Base-by-base conservation (phyloP, 257 asterid genomes). In the Sherardia arvensis region DNA sequence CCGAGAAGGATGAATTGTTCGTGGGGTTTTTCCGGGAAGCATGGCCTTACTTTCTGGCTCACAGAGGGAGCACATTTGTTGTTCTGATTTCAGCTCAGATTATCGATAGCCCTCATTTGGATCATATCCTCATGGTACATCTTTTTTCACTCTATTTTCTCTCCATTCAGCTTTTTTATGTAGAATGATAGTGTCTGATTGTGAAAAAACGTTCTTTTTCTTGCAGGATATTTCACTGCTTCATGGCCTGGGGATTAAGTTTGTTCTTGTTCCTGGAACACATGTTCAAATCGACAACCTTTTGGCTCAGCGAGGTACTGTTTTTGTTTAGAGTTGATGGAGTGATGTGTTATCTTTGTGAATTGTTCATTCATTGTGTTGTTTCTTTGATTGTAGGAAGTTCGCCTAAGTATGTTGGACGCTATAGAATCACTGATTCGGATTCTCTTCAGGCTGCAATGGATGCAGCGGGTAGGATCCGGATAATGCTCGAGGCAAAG, bases 241-340 rank as follows among this genome's bases (percentile, higher is more conserved):
- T 72, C 99, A 84, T 78, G 96, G 94, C 30, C 75, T 90, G 62
- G 99, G 99, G 70, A 85, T 93, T 82, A 93, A 87, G 67, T 87
- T 93, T 77, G 96, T 93, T 76, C 89, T 93, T 58, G 97, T 93
- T 60, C 96, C 96, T 0, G 99, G 99, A 63, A 84, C 97, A 11
- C 99, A 87, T 68, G 97, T 85, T 30, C 97, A 85, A 79, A 90
- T 93, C 49, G 96, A 93, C 75, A 67, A 76, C 78, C 91, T 87
- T 77, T 71, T 93, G 61, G 75, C 76, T 68, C 92, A 85, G 74
- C 83, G 87, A 68, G 94, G 99, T 93, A 45, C 7, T 27, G 21
- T 43, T 6, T 30, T 30, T 30, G 43, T 5, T 20, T 14, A 38
- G 40, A 60, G 36, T 27, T 5, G 15, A 1, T 12, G 28, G 12